These are phyloP conservation scores for Kwoniella shandongensis DNA, from an alignment of 768 basidiomycete species.

Conservation along the genomic window DNA sequence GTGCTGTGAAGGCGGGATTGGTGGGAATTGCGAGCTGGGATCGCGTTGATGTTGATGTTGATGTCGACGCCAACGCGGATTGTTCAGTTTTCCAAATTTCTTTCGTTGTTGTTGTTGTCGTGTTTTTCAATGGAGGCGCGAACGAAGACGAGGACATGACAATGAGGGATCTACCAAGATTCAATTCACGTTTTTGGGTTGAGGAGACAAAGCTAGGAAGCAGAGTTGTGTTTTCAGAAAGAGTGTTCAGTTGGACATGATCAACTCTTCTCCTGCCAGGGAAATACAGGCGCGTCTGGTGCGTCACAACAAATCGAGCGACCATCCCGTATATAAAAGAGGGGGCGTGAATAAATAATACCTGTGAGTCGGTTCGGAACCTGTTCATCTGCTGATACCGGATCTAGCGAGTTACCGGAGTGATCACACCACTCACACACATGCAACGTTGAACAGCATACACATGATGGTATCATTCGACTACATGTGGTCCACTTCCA, in stretches of 20 bases:
- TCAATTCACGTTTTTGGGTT: background rate
- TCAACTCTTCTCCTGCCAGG: background rate
- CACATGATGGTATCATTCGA: too few relatives aligned
- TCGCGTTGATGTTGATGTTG: constrained; percentile 2
- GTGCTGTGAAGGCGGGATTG: background rate
- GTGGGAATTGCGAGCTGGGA: background rate
- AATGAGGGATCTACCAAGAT: background rate
- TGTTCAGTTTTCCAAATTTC: background rate
- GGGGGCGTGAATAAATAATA: background rate
- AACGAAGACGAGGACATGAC: constrained; percentile 1
- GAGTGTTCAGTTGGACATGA: background rate
- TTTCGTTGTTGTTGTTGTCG: too few relatives aligned
- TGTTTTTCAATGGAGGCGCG: background rate
- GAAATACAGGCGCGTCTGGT: background rate
- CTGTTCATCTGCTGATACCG: background rate
- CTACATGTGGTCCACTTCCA: too few relatives aligned
- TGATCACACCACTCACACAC: background rate
- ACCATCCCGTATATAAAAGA: too few relatives aligned
- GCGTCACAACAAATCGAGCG: too few relatives aligned
- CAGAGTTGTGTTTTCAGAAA: too few relatives aligned
- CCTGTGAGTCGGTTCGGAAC: background rate
- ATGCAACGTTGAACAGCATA: background rate
- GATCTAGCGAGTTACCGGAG: background rate
- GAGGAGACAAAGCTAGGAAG: background rate
- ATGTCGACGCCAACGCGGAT: background rate